Percentiles rank a stretch among this genome's conserved stretches.
Evolutionary conservation across 129 eudicot species (phyloP).

Genomic region (Solidago caesia): DNA sequence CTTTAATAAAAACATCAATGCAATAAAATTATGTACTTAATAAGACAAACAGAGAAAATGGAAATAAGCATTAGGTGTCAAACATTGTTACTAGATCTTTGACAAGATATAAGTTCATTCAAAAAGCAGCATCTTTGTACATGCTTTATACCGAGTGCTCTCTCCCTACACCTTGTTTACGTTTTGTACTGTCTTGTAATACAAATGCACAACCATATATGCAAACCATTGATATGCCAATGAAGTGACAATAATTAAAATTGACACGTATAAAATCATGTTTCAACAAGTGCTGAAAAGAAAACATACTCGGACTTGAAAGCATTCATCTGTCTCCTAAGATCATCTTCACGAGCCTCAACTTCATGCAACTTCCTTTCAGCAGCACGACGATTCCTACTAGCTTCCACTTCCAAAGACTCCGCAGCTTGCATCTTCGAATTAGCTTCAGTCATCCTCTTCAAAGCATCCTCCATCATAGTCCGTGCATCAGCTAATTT

Average conservation of each 20-base stretch:
- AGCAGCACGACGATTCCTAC: slow-evolving; percentile 62
- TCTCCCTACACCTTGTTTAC: no score
- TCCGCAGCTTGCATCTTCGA: slow-evolving; percentile 66
- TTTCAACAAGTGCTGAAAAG: neutral
- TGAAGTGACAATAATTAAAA: neutral
- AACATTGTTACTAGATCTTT: neutral
- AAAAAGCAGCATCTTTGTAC: neutral
- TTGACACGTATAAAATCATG: neutral
- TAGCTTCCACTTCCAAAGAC: slow-evolving; percentile 71
- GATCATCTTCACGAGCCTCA: slow-evolving; percentile 96
- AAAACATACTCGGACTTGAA: slow-evolving; percentile 79
- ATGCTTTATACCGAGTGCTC: neutral
- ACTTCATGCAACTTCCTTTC: slow-evolving; percentile 89
- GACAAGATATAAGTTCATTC: neutral
- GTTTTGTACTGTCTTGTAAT: neutral
- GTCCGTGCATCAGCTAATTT: slow-evolving; percentile 68
- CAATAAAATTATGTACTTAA: neutral
- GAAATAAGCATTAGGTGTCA: neutral
- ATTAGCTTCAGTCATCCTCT: slow-evolving; percentile 62
- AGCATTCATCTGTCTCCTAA: slow-evolving; percentile 59
- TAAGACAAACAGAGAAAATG: slow-evolving; percentile 14
- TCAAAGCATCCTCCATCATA: slow-evolving; percentile 78
- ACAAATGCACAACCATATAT: neutral
- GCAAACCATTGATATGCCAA: neutral
- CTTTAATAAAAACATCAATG: neutral